Conservation (phyloP, 2,329 filamentous ascomycete genomes). For the Curvularia eragrostidis region DNA sequence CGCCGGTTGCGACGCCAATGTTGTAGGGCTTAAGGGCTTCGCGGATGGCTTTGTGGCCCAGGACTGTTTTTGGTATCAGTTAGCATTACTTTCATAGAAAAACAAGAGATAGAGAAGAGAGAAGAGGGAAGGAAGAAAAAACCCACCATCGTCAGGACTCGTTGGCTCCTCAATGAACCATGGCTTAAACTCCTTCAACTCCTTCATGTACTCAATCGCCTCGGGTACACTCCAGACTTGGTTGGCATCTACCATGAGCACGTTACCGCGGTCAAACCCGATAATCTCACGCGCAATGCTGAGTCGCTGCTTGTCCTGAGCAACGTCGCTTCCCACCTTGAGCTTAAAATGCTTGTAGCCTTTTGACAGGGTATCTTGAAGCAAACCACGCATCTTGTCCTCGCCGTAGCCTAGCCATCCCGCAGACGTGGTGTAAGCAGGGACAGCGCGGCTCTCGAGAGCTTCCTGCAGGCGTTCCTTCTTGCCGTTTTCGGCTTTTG, state of each 20-base stretch:
- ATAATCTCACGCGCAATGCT: constrained; percentile 79
- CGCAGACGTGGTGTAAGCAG: constrained; percentile 88
- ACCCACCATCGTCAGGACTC: constrained; percentile 74
- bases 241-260: constrained; percentile 93
- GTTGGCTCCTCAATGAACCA: constrained; percentile 98
- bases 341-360: constrained; percentile 90
- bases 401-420: constrained; percentile 92
- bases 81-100: not conserved
- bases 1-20: constrained; percentile 87
- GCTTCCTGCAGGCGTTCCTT: constrained; percentile 75
- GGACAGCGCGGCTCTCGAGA: constrained; percentile 75
- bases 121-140: not conserved
- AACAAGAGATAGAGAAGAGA: not conserved
- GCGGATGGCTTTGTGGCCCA: constrained; percentile 84
- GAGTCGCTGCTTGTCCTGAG: constrained; percentile 73
- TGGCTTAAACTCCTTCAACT: constrained; percentile 81
- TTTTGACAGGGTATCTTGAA: constrained; percentile 75
- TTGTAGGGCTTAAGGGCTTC: constrained; percentile 76
- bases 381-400: constrained; percentile 79
- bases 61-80: constrained; percentile 56
- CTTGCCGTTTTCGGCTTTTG: constrained; percentile 71
- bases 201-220: constrained; percentile 84
- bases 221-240: constrained; percentile 92
- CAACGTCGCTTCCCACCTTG: constrained; percentile 80
- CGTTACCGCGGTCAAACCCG: constrained; percentile 80